phyloP scores from a whole-genome alignment of 371 early-diverging fungal species.

The Mucor piriformis region DNA sequence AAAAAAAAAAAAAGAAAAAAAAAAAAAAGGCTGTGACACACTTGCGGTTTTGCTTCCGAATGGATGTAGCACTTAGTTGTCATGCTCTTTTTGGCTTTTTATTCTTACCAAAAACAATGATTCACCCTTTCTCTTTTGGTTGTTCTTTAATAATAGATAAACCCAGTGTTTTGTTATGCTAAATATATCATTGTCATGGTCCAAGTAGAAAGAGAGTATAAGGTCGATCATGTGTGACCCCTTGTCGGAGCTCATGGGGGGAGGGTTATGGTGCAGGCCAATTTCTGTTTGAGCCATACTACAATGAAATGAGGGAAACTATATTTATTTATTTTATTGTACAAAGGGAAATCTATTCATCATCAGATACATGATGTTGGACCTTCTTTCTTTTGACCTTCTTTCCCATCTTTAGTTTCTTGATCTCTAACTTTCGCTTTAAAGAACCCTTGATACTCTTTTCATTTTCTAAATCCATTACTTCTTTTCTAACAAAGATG shows the following conservation, averaged over 20 bases:
- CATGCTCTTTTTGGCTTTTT: not conserved
- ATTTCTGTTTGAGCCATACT: not conserved
- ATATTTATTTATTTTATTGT: not conserved
- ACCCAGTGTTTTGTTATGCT: no score
- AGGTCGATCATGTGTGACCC: not conserved
- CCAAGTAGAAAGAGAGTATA: no score
- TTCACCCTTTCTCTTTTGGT: not conserved
- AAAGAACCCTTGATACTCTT: slow-evolving; percentile 32
- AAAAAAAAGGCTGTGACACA: slow-evolving; percentile 11
- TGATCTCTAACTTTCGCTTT: slow-evolving; percentile 21
- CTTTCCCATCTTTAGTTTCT: slow-evolving; percentile 22
- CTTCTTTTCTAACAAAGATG: slow-evolving; percentile 66
- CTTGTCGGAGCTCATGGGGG: not conserved
- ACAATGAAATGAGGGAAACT: no score
- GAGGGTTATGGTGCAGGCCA: not conserved
- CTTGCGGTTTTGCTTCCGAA: slow-evolving; percentile 14
- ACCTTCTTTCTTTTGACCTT: slow-evolving; percentile 25
- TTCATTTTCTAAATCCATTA: slow-evolving; percentile 47
- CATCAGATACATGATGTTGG: not conserved
- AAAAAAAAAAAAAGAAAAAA: not conserved
- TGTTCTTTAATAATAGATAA: no score
- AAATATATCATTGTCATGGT: no score
- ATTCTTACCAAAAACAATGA: not conserved
- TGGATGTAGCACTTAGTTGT: slow-evolving; percentile 7
- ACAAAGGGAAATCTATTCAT: slow-evolving; percentile 8